These are phyloP conservation scores for Jackrogersella multiformis DNA, from an alignment of 495 filamentous ascomycete species.

Conservation along the genomic window DNA sequence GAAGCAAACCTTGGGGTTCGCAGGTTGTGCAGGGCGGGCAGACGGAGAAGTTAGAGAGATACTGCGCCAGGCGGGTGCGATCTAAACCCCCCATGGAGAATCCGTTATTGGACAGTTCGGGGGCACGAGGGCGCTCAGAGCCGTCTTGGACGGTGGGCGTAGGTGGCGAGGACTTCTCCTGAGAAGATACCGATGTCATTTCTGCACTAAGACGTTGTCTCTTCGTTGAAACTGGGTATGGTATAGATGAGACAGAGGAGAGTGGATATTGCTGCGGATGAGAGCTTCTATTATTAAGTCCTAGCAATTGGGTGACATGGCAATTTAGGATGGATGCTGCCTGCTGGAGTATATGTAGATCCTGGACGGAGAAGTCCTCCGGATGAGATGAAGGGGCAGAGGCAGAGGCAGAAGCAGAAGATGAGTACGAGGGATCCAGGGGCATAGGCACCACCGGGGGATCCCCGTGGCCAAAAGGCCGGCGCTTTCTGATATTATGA, in stretches of 20 bases:
- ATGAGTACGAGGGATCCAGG: conserved; percentile 48
- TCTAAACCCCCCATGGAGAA: conserved; percentile 44
- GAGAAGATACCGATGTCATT: conserved; percentile 38
- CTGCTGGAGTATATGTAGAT: conserved; percentile 54
- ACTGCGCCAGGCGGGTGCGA: conserved; percentile 49
- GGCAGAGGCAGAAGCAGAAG: conserved; percentile 42
- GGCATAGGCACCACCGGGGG: conserved; percentile 51
- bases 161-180: conserved; percentile 52
- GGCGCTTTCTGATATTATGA: conserved; percentile 59
- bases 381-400: conserved; percentile 42
- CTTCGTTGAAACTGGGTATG: conserved; percentile 45
- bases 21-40: conserved; percentile 54
- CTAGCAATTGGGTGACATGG: conserved; percentile 41
- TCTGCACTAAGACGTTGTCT: conserved; percentile 49
- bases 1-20: conserved; percentile 49
- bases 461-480: conserved; percentile 55
- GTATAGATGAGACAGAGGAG: conserved; percentile 27
- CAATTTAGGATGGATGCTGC: conserved; percentile 47
- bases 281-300: conserved; percentile 43
- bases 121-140: conserved; percentile 35
- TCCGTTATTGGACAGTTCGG: conserved; percentile 32
- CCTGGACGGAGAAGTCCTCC: conserved; percentile 45
- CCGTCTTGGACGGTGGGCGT: conserved; percentile 39
- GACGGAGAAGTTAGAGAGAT: conserved; percentile 50
- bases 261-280: conserved; percentile 34